A percentile compares a stretch with the other conserved stretches of the same genome.
Evolutionary conservation across 768 basidiomycete species (phyloP).

Genomic region (Hygrophoropsis aurantiaca): DNA sequence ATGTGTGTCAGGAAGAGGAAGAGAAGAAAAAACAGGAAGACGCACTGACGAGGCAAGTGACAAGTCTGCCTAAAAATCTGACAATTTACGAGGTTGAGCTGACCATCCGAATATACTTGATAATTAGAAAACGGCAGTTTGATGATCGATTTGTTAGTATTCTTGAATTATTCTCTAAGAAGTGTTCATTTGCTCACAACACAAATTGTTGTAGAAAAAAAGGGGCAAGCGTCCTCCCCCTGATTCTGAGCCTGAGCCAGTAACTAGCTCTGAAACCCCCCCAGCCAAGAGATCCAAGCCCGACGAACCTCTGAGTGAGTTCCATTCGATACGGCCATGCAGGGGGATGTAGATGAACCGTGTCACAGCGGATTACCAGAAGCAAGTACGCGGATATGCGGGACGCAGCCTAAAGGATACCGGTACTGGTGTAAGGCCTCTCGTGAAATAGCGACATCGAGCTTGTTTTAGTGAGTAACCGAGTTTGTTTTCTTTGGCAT

Average conservation of each 20-base stretch:
- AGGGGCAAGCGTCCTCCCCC: slow-evolving; percentile 56
- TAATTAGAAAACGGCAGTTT: slow-evolving; percentile 56
- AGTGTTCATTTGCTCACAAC: not conserved
- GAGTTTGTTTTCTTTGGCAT: slow-evolving; percentile 2
- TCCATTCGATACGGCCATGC: not conserved
- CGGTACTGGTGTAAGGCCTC: slow-evolving; percentile 42
- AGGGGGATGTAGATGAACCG: not conserved
- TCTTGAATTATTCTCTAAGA: not conserved
- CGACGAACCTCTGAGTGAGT: slow-evolving; percentile 34
- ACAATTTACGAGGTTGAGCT: too few relatives aligned
- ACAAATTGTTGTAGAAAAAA: slow-evolving; percentile 42
- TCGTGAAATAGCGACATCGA: slow-evolving; percentile 37
- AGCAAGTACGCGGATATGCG: slow-evolving; percentile 39
- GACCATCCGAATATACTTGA: not conserved
- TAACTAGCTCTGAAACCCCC: slow-evolving; percentile 33
- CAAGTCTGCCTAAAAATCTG: not conserved
- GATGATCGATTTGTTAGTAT: slow-evolving; percentile 59
- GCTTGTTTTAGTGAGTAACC: slow-evolving; percentile 13
- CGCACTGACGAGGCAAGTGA: slow-evolving; percentile 45
- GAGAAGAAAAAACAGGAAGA: slow-evolving; percentile 58
- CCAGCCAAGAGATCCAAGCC: slow-evolving; percentile 41
- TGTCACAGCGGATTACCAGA: slow-evolving; percentile 37
- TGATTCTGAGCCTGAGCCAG: slow-evolving; percentile 36
- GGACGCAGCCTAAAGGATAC: slow-evolving; percentile 42
- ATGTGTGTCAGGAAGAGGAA: slow-evolving; percentile 49